A percentile compares a stretch with the other conserved stretches of the same genome.
These are phyloP conservation scores for Paragyromitra xinjiangensis DNA, from an alignment of 495 filamentous ascomycete species.

Conservation along the genomic window DNA sequence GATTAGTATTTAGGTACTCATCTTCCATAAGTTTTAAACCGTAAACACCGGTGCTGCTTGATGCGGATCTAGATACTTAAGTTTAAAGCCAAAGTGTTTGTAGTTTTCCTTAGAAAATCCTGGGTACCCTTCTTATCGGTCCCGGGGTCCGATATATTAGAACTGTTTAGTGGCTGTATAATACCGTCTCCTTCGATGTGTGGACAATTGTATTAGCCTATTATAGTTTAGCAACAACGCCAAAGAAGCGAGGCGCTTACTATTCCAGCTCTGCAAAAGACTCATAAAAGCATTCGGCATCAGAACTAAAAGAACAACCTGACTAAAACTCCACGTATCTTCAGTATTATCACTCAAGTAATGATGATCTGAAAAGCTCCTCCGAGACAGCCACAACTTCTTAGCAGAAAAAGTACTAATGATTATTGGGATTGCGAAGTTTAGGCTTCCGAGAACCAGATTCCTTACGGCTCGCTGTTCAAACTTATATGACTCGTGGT, in stretches of 20 bases:
- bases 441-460: slow-evolving; percentile 7
- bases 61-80: no score
- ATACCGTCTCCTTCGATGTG: neutral
- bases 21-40: no score
- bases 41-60: no score
- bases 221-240: neutral
- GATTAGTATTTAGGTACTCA: no score
- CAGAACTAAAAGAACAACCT: slow-evolving; percentile 15
- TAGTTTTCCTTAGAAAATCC: no score
- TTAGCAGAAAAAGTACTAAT: slow-evolving; percentile 6
- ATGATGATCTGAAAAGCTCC: slow-evolving; percentile 4
- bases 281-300: slow-evolving; percentile 2
- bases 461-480: slow-evolving; percentile 1
- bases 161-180: no score
- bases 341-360: slow-evolving; percentile 12
- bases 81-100: no score
- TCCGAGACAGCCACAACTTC: slow-evolving; percentile 1
- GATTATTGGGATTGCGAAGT: slow-evolving; percentile 2
- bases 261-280: slow-evolving; percentile 24
- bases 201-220: neutral
- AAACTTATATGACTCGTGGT: slow-evolving; percentile 15
- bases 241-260: neutral
- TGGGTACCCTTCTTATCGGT: no score
- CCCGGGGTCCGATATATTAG: no score
- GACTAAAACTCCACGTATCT: slow-evolving; percentile 18